phyloP scores from a whole-genome alignment of 2,329 filamentous ascomycete genomes.

The Sclerotinia glacialis region DNA sequence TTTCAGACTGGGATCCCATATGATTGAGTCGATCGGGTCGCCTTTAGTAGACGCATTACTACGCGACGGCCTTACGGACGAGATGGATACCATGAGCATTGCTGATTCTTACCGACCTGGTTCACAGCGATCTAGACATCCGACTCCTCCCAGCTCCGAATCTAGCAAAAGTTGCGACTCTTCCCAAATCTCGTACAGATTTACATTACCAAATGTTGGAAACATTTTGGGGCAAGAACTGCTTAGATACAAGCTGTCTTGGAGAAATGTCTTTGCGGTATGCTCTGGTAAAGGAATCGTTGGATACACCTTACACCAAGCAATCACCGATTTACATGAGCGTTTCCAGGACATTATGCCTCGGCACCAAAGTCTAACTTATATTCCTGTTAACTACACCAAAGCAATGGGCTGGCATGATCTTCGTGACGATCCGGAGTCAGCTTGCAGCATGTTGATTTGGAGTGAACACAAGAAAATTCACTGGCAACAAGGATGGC shows the following conservation, averaged over 20 bases:
- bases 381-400: conserved; percentile 53
- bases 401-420: conserved; percentile 60
- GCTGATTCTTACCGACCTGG: background rate
- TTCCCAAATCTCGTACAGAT: conserved; percentile 55
- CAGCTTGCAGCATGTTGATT: conserved; percentile 59
- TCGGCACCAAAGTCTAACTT: conserved; percentile 43
- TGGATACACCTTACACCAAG: conserved; percentile 60
- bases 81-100: conserved; percentile 41
- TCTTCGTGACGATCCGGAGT: conserved; percentile 57
- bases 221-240: conserved; percentile 49
- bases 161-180: conserved; percentile 20
- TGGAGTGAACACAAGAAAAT: conserved; percentile 64
- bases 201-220: conserved; percentile 59
- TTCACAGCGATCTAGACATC: background rate
- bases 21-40: conserved; percentile 57
- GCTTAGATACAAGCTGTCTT: conserved; percentile 60
- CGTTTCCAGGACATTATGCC: conserved; percentile 58
- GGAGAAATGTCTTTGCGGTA: conserved; percentile 66
- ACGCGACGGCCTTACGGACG: conserved; percentile 54
- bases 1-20: conserved; percentile 56
- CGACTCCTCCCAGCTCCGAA: conserved; percentile 14
- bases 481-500: conserved; percentile 63
- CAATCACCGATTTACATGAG: conserved; percentile 59
- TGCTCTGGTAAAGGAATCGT: conserved; percentile 63
- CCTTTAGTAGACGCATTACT: conserved; percentile 52